phyloP scores from a whole-genome alignment of 2,329 filamentous ascomycete species.

The Monilinia fructigena region DNA sequence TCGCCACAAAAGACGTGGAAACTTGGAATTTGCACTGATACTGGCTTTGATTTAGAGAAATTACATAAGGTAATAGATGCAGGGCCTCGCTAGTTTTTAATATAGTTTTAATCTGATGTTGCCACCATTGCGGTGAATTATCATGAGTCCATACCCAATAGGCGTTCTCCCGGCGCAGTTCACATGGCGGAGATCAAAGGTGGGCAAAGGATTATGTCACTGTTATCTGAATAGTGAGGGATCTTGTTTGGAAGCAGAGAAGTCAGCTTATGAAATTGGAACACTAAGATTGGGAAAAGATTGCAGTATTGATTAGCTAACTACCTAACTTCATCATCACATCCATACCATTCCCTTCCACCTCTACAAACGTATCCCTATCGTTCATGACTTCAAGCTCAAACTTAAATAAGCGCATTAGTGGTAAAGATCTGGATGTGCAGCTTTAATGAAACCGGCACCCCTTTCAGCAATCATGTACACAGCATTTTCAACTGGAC shows the following conservation, averaged over 20 bases:
- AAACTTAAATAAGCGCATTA: not conserved
- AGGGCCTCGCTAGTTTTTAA: not conserved
- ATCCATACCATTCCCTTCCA: not conserved
- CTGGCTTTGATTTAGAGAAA: not conserved
- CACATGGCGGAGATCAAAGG: not conserved
- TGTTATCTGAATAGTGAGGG: not conserved
- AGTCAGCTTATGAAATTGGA: not conserved
- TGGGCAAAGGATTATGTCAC: too few relatives aligned
- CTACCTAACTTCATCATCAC: not conserved
- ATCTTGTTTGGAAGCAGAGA: conserved; percentile 34
- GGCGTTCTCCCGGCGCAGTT: too few relatives aligned
- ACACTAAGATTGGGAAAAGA: not conserved
- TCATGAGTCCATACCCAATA: too few relatives aligned
- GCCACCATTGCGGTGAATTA: too few relatives aligned
- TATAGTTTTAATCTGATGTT: not conserved
- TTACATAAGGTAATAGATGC: not conserved
- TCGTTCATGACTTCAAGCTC: not conserved
- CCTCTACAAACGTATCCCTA: too few relatives aligned
- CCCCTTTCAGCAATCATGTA: conserved; percentile 53
- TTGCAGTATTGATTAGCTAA: not conserved
- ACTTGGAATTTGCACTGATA: not conserved
- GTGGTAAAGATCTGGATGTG: not conserved
- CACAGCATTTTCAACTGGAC: conserved; percentile 59
- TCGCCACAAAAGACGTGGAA: not conserved
- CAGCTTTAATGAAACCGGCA: not conserved